Base-by-base conservation (phyloP, 176 grass and related monocot genomes). In the Ensete glaucum region DNA sequence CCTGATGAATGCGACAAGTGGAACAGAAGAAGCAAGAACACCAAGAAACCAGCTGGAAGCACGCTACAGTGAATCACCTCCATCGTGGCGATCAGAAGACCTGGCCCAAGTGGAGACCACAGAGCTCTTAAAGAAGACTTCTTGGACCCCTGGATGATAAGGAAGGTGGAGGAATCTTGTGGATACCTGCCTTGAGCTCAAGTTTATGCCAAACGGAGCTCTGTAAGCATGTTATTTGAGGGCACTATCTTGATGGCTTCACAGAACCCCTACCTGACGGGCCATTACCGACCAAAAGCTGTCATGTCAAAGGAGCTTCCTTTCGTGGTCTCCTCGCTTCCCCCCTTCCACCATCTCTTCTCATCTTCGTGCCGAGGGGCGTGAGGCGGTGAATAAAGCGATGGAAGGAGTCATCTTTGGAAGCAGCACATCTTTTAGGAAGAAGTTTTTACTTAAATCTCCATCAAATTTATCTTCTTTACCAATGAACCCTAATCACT, bases 181-280 rank as follows among this genome's bases (percentile, higher is more conserved):
- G 29, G 53, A 71, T 89, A 64, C 90, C 73, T 93, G 89, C 76
- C 90, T 87, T 93, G 9, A 12, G 73, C 22, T 50, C 71, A 72
- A 78, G 90, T 85, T 89, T 85, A 93, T 93, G 53, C 87, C 82
- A 89, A 89, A 62, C 64, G 74, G 34, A 78, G 70, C 56, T 80
- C 83, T 54, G 53, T 73, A 83, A 76, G 80, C 56, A 65, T 76
- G 67, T 62, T 6, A 43, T 43, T 5, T 9, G 17, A 65, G 14
- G 23, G 63, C 23, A 65, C 14, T 65, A 65, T 65, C 2, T 65
- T 0, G 3, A 20, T 12, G 23, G 23, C 63, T 23, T 65, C 23
- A 65, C 9, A 65, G 63, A 65, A 27, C 23, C 63, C 3, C 34
- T 43, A 43, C 57, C 57, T n/a, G 57, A 60, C 17, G 57, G 57